Base-by-base conservation (phyloP, 2,329 filamentous ascomycete genomes). In the Fusarium falciforme region DNA sequence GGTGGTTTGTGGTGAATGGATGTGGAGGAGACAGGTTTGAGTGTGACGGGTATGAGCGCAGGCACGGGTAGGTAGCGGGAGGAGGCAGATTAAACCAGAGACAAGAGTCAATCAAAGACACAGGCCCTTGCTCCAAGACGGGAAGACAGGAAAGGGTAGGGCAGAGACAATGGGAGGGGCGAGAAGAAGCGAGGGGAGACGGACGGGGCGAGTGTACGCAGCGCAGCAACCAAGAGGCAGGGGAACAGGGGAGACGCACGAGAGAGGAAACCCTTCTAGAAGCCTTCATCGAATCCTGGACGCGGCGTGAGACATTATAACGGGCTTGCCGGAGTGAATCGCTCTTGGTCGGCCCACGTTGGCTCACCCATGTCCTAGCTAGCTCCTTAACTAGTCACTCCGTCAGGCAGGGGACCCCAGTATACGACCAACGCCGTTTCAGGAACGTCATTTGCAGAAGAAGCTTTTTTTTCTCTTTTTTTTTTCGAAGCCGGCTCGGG, bases 241-340 rank as follows among this genome's bases (percentile, higher is more conserved):
- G 47, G 44, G 55, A 58, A 49, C 61, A 67, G 40, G 64, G 54
- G 59, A 68, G 58, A 66, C 66, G 64, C 61, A 63, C 31, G 61
- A 66, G 67, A 66, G 63, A 65, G 67, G 61, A 70, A 66, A 22
- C 62, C 64, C 79, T 80, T 80, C 79, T 79, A 80, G 79, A 80
- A 80, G 79, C 73, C 73, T 77, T 80, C 73, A 49, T 75, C 66
- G 74, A 77, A 79, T 74, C 68, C 68, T 76, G 72, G 76, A 54
- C 65, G 65, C 66, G 58, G 71, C 65, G 60, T 75, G 76, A 78
- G 76, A 78, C 76, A 78, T 78, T 78, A 74, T 65, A 78, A 78
- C 76, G 76, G 76, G 76, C 76, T 78, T 78, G 76, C 76, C 76
- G 76, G 76, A 78, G 72, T 71, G 70, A 55, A 73, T 76, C 71